phyloP scores from a whole-genome alignment of 345 rosid species.

The Raphanus sativus region DNA sequence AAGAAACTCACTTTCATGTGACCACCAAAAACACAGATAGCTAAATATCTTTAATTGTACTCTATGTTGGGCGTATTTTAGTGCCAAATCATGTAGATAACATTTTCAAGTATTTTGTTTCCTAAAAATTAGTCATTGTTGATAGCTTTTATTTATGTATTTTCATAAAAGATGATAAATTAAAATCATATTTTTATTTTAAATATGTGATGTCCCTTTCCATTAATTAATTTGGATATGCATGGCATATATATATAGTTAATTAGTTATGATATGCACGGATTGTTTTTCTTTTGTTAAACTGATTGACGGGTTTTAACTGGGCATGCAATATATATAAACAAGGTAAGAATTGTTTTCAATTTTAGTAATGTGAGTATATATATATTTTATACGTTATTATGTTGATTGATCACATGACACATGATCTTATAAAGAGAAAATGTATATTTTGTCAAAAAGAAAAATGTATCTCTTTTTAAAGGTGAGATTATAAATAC shows the following conservation, averaged over 20 bases:
- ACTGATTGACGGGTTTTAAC: not conserved
- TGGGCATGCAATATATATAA: not conserved
- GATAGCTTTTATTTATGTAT: not conserved
- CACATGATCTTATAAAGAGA: conserved; percentile 21
- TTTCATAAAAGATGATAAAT: not conserved
- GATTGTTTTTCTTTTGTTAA: not conserved
- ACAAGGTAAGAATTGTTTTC: not conserved
- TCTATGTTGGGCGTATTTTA: not conserved
- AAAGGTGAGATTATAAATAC: not conserved
- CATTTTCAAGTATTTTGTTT: not conserved
- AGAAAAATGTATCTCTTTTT: too few relatives aligned
- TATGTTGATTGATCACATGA: conserved; percentile 15
- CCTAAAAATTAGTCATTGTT: not conserved
- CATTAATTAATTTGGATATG: not conserved
- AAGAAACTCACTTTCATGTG: conserved; percentile 40
- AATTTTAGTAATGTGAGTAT: not conserved
- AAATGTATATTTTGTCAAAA: not conserved
- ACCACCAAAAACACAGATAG: conserved; percentile 3
- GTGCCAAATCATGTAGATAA: not conserved
- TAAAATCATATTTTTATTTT: not conserved
- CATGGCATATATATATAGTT: not conserved
- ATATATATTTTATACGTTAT: not conserved
- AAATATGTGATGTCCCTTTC: not conserved
- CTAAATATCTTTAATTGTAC: not conserved
- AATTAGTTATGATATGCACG: not conserved